Evolutionary conservation across 2,329 filamentous ascomycete species (phyloP), one percentile per base, ranked within the genome.

Genomic region (Cordyceps farinosa): DNA sequence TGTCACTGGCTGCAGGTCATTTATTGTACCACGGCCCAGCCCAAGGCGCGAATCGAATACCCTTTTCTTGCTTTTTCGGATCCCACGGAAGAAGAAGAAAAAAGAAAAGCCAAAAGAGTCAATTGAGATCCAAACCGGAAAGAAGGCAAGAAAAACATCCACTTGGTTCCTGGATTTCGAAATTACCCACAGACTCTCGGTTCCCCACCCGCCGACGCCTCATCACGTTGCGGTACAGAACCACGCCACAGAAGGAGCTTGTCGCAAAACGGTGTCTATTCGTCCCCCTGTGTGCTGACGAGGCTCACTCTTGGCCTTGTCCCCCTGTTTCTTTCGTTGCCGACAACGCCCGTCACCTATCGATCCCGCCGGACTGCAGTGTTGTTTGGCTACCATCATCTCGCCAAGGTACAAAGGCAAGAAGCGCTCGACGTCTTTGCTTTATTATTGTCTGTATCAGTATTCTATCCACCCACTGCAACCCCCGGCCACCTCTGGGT

Each of bases 121-220:
- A 10, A 6, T 36, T 22, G 11, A 15, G 34, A 53, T 53, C n/a
- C 10, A 5, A 36, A 8, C 10, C 30, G n/a, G 5, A 53, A 53
- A 8, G 17, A 50, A 50, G 10, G 22, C 22, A 22, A 22, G 22
- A 22, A 30, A 44, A 55, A 32, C 27, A 42, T 29, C 27, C 53
- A 55, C 53, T 55, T 44, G 47, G 53, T 55, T 55, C 53, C 38
- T 55, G 53, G 38, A 55, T 44, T 55, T 11, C 27, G n/a, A 30
- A 42, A 22, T 22, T 22, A n/a, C 9, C 53, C 53, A 55, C 54
- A 56, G 17, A 29, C 22, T 22, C 22, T 22, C 22, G 8, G 9
- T 8, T 34, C 54, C 47, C 54, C 54, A 56, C 54, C 13, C 5
- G 5, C 27, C 47, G 34, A 56, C 54, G 54, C 54, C 53, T 56